Conservation (phyloP, 805 yeast species). For the Candida tibetensis region DNA sequence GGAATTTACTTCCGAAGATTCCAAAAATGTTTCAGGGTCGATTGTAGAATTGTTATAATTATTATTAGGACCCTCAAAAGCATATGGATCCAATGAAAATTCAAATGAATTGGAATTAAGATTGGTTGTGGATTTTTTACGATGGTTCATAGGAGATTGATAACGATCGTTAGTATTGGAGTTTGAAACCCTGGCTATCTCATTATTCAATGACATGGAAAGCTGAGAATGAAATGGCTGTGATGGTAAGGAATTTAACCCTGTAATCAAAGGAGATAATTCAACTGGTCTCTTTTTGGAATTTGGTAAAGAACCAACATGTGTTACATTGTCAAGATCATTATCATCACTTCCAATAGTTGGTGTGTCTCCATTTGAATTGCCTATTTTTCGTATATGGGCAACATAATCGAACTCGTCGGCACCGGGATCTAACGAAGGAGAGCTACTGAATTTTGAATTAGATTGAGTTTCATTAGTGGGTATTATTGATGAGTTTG, state of each 20-base stretch:
- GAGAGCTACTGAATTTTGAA: background rate
- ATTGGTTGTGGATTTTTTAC: background rate
- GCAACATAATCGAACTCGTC: constrained; percentile 65
- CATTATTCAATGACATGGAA: constrained; percentile 17
- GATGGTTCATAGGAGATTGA: constrained; percentile 1
- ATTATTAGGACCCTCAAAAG: constrained; percentile 44
- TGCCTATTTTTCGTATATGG: constrained; percentile 57
- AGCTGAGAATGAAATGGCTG: constrained; percentile 11
- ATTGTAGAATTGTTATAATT: constrained; percentile 6
- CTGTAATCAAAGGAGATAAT: constrained; percentile 18
- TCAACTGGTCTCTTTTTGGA: constrained; percentile 21
- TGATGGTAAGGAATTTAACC: constrained; percentile 2
- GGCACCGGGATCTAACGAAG: constrained; percentile 17
- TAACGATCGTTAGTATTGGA: background rate
- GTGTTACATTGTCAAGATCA: background rate
- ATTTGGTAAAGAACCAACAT: background rate
- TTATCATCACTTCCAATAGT: background rate
- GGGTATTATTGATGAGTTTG: constrained; percentile 1
- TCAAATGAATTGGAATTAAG: constrained; percentile 13
- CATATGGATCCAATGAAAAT: constrained; percentile 47
- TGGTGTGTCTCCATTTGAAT: constrained; percentile 23
- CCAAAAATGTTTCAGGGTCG: background rate
- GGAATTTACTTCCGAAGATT: background rate
- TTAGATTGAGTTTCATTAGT: background rate
- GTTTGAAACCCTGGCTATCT: constrained; percentile 1